These are phyloP conservation scores for Nitzschia putrida DNA, from an alignment of 108 stramenopile species.

Conservation along the genomic window DNA sequence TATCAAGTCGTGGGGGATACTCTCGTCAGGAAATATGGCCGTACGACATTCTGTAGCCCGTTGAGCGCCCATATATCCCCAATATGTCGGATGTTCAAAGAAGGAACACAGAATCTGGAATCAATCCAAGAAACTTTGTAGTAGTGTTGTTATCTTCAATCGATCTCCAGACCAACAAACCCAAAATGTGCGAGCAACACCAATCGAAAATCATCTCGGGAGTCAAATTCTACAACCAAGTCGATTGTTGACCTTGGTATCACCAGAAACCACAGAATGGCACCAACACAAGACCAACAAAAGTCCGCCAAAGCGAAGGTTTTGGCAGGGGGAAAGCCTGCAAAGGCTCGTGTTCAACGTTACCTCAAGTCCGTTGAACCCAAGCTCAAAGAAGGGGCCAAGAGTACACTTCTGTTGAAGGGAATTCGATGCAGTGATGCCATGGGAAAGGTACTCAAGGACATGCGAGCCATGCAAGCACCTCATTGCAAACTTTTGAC, in stretches of 20 bases:
- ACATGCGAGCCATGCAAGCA: conserved; percentile 80
- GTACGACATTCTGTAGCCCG: too few relatives aligned
- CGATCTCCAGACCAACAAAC: too few relatives aligned
- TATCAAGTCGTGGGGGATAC: too few relatives aligned
- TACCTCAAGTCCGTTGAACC: conserved; percentile 84
- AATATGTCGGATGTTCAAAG: too few relatives aligned
- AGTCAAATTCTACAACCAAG: too few relatives aligned
- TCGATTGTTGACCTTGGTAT: not conserved
- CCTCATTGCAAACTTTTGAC: conserved; percentile 79
- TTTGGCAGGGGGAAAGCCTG: conserved; percentile 74
- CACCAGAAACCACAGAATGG: conserved; percentile 49
- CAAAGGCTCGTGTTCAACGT: conserved; percentile 83
- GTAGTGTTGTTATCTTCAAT: too few relatives aligned
- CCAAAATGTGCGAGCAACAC: too few relatives aligned
- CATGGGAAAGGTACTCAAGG: conserved; percentile 82
- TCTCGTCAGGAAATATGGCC: too few relatives aligned
- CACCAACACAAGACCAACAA: conserved; percentile 79
- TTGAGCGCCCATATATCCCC: too few relatives aligned
- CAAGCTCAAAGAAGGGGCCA: conserved; percentile 72
- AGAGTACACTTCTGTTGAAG: conserved; percentile 78
- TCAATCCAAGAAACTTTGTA: too few relatives aligned
- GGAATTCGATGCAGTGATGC: conserved; percentile 84
- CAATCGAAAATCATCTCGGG: too few relatives aligned
- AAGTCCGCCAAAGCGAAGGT: conserved; percentile 71
- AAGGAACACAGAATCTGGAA: too few relatives aligned